A percentile compares a stretch with the other conserved stretches of the same genome.
phyloP scores from a whole-genome alignment of 345 rosid species.

The Heritiera littoralis region DNA sequence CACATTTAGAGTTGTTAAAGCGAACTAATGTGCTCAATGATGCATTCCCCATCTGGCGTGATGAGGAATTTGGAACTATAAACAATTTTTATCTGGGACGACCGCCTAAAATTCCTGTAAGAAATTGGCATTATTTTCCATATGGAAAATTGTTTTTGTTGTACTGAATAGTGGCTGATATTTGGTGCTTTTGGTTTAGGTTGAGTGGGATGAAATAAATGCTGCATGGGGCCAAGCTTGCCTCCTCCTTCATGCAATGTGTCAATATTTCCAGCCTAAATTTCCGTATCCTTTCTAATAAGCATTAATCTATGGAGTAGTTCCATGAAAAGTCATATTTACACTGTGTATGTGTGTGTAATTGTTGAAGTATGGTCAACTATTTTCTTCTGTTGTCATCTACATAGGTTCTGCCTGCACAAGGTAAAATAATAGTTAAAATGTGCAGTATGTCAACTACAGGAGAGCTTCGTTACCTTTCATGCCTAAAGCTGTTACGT shows the following conservation, averaged over 20 bases:
- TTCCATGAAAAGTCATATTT: background rate
- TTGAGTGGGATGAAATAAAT: too few species aligned
- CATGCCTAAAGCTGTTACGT: slow-evolving; percentile 6
- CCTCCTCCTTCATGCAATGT: slow-evolving; percentile 96
- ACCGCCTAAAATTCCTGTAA: too few species aligned
- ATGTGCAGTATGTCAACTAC: slow-evolving; percentile 2
- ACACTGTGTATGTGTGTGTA: background rate
- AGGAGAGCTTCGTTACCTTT: background rate
- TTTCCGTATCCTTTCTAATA: slow-evolving; percentile 74
- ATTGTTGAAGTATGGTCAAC: background rate
- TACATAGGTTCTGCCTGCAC: background rate
- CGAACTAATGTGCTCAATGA: slow-evolving; percentile 81
- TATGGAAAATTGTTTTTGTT: background rate
- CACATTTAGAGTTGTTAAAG: slow-evolving; percentile 92
- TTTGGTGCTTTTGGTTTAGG: too few species aligned
- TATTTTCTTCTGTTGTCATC: background rate
- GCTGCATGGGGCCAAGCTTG: slow-evolving; percentile 45
- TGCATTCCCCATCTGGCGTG: slow-evolving; percentile 91
- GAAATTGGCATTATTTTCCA: background rate
- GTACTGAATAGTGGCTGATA: too few species aligned
- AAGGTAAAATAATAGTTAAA: slow-evolving; percentile 6
- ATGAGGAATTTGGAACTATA: slow-evolving; percentile 92
- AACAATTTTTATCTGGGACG: too few species aligned
- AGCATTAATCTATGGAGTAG: background rate
- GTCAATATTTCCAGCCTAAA: slow-evolving; percentile 84